phyloP scores from a whole-genome alignment of 169 alveolate species.

The Besnoitia besnoiti region DNA sequence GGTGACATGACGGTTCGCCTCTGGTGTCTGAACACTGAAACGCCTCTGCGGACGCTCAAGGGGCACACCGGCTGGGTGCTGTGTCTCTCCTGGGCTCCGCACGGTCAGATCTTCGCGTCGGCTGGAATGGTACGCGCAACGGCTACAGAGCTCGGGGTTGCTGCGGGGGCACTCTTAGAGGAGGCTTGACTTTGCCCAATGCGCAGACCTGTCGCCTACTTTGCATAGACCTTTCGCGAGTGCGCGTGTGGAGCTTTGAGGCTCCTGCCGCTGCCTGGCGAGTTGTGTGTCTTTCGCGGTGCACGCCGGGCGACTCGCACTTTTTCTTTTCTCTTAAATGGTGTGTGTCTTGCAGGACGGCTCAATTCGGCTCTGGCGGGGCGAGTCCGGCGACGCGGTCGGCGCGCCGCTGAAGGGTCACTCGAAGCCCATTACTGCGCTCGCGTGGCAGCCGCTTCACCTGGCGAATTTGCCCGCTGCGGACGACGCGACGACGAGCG shows the following conservation, averaged over 20 bases:
- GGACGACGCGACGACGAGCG: not conserved
- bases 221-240: too few species aligned
- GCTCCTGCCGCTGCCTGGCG: not conserved
- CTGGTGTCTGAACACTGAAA: conserved; percentile 94
- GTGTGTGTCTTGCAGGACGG: conserved; percentile 45
- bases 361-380: conserved; percentile 84
- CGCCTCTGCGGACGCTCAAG: conserved; percentile 84
- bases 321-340: not conserved
- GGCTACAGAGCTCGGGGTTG: too few species aligned
- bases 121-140: conserved; percentile 56
- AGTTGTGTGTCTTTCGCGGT: not conserved
- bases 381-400: conserved; percentile 68
- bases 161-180: too few species aligned
- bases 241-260: too few species aligned
- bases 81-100: conserved; percentile 90
- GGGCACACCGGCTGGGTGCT: conserved; percentile 93
- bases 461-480: conserved; percentile 69
- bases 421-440: conserved; percentile 82
- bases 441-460: conserved; percentile 94
- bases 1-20: conserved; percentile 81
- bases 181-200: too few species aligned
- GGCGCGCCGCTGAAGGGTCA: conserved; percentile 75
- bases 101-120: conserved; percentile 86
- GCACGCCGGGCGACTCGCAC: not conserved
- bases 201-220: too few species aligned